Evolutionary conservation across 2,329 filamentous ascomycete species (phyloP).

Genomic region (Fusarium robinianum): DNA sequence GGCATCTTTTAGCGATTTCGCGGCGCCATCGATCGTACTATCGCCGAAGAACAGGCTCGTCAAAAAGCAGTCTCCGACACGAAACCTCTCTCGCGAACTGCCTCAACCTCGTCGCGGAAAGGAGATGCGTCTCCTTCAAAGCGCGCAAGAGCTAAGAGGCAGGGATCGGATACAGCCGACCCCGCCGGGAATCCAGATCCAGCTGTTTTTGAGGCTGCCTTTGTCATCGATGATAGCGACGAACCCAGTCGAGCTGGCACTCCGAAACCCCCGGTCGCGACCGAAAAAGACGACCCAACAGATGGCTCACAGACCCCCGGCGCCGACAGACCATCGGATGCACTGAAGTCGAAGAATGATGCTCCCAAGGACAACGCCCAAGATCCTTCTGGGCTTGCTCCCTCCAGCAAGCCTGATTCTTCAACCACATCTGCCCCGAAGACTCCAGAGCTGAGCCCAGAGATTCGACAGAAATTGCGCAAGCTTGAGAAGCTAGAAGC

Average conservation of each 20-base stretch:
- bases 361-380: slow-evolving; percentile 28
- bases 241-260: slow-evolving; percentile 65
- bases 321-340: slow-evolving; percentile 22
- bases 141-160: slow-evolving; percentile 48
- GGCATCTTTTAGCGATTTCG: slow-evolving; percentile 72
- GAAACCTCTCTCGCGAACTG: slow-evolving; percentile 47
- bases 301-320: slow-evolving; percentile 16
- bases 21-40: slow-evolving; percentile 82
- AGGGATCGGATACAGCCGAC: slow-evolving; percentile 44
- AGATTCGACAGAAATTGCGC: slow-evolving; percentile 74
- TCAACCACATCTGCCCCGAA: slow-evolving; percentile 13
- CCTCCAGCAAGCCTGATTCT: slow-evolving; percentile 19
- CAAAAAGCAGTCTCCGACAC: slow-evolving; percentile 61
- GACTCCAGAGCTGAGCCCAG: slow-evolving; percentile 66
- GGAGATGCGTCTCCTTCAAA: slow-evolving; percentile 43
- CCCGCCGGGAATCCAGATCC: slow-evolving; percentile 70
- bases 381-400: slow-evolving; percentile 20
- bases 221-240: slow-evolving; percentile 84
- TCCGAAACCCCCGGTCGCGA: slow-evolving; percentile 50
- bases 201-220: slow-evolving; percentile 83
- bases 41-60: slow-evolving; percentile 89
- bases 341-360: slow-evolving; percentile 17
- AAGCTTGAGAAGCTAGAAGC: slow-evolving; percentile 90
- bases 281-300: slow-evolving; percentile 42
- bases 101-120: slow-evolving; percentile 46